These are phyloP conservation scores for Paramecium sonneborni DNA, from an alignment of 73 alveolate species.

Conservation along the genomic window DNA sequence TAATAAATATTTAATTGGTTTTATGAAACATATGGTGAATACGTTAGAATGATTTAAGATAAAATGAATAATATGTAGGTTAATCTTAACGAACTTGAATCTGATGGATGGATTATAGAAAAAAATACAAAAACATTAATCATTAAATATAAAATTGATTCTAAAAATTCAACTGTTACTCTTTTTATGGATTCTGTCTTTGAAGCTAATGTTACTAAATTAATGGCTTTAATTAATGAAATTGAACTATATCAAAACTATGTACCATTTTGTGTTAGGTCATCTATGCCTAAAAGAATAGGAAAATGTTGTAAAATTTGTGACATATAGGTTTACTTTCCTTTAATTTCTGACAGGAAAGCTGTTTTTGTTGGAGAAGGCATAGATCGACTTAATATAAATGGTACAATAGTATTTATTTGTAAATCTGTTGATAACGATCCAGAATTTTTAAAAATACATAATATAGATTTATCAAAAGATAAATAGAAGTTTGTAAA, in stretches of 20 bases:
- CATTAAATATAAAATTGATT: background rate
- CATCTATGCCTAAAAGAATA: background rate
- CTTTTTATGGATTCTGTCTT: background rate
- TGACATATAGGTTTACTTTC: background rate
- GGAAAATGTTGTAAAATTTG: background rate
- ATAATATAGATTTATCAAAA: background rate
- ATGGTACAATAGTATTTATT: slow-evolving; percentile 30
- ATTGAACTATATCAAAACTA: background rate
- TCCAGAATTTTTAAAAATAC: background rate
- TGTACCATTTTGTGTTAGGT: background rate
- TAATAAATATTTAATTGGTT: background rate
- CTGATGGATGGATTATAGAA: slow-evolving; percentile 10
- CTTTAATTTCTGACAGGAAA: slow-evolving; percentile 2
- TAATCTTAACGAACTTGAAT: background rate
- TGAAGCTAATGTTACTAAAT: slow-evolving; percentile 27
- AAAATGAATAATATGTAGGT: background rate
- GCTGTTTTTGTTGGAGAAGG: slow-evolving; percentile 34
- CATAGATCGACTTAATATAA: background rate
- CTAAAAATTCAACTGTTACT: background rate
- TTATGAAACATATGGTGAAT: background rate
- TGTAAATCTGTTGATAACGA: slow-evolving; percentile 24
- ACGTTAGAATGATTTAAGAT: background rate
- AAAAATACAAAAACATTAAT: background rate
- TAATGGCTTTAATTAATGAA: slow-evolving; percentile 18
- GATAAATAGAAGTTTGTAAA: background rate